Percentiles rank a stretch among this genome's conserved stretches.
These are phyloP conservation scores for Exophiala sp. DNA, from an alignment of 2,329 filamentous ascomycete genomes.

Conservation along the genomic window DNA sequence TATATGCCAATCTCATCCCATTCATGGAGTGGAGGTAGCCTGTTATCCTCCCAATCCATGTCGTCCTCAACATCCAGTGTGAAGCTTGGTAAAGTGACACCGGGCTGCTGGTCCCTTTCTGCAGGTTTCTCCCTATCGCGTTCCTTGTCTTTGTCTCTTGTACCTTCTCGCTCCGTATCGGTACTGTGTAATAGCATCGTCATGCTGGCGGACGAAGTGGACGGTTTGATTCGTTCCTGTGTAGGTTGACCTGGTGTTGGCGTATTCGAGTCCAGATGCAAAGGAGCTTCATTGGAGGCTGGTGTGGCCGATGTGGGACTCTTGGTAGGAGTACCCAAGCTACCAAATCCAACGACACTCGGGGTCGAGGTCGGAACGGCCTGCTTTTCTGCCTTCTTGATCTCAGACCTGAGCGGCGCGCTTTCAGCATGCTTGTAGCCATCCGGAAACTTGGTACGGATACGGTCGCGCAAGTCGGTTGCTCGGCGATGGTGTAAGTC, in stretches of 20 bases:
- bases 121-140: conserved; percentile 13
- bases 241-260: not conserved
- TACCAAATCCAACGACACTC: not conserved
- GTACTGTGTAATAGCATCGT: conserved; percentile 11
- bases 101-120: conserved; percentile 13
- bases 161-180: conserved; percentile 4
- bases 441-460: conserved; percentile 55
- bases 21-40: conserved; percentile 26
- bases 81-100: conserved; percentile 26
- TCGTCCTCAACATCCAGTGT: conserved; percentile 24
- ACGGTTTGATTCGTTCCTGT: conserved; percentile 5
- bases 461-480: conserved; percentile 57
- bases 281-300: not conserved
- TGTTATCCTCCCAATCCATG: conserved; percentile 26
- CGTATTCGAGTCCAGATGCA: not conserved
- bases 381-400: conserved; percentile 23
- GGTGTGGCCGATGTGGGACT: not conserved
- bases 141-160: conserved; percentile 12
- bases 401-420: conserved; percentile 24
- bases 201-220: conserved; percentile 4
- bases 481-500: conserved; percentile 48
- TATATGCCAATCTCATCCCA: conserved; percentile 25
- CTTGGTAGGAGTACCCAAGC: not conserved
- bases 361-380: conserved; percentile 2
- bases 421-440: conserved; percentile 48